phyloP scores from a whole-genome alignment of 1,284 basidiomycete species.

The Rhizopogon parksii region DNA sequence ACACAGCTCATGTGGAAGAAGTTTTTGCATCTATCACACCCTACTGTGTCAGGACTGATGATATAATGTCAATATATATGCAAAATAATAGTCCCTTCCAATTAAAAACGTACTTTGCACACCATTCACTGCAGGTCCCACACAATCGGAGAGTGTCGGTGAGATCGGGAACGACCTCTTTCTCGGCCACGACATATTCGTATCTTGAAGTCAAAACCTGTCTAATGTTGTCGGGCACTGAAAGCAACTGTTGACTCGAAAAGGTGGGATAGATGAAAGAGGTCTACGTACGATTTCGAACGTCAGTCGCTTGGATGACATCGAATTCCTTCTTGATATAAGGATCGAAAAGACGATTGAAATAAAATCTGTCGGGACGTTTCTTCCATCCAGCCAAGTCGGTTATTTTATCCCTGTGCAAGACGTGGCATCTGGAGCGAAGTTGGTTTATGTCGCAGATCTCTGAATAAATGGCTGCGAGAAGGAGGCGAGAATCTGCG shows the following conservation, averaged over 20 bases:
- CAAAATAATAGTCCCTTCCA: constrained; percentile 8
- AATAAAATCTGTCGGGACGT: constrained; percentile 92
- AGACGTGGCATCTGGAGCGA: constrained; percentile 86
- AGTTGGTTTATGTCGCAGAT: constrained; percentile 89
- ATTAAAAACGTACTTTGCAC: constrained; percentile 59
- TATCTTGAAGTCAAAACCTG: constrained; percentile 76
- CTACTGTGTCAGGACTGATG: constrained; percentile 78
- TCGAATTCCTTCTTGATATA: constrained; percentile 99
- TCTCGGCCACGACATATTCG: constrained; percentile 92
- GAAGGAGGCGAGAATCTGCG: constrained; percentile 82
- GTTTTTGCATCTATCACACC: constrained; percentile 90
- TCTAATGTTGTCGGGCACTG: constrained; percentile 77
- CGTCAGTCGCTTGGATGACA: constrained; percentile 80
- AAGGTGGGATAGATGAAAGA: constrained; percentile 16
- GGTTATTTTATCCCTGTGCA: constrained; percentile 90
- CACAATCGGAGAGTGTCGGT: constrained; percentile 85
- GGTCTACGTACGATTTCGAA: constrained; percentile 74
- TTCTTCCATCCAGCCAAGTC: constrained; percentile 95
- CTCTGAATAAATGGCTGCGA: constrained; percentile 94
- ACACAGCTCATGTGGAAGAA: constrained; percentile 96
- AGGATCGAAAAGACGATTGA: constrained; percentile 89
- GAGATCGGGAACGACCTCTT: constrained; percentile 85
- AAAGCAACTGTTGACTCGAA: constrained; percentile 13
- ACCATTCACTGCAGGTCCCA: constrained; percentile 83
- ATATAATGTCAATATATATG: constrained; percentile 22